Evolutionary conservation across 2,329 filamentous ascomycete genomes (phyloP).

Genomic region (Thelonectria olida): DNA sequence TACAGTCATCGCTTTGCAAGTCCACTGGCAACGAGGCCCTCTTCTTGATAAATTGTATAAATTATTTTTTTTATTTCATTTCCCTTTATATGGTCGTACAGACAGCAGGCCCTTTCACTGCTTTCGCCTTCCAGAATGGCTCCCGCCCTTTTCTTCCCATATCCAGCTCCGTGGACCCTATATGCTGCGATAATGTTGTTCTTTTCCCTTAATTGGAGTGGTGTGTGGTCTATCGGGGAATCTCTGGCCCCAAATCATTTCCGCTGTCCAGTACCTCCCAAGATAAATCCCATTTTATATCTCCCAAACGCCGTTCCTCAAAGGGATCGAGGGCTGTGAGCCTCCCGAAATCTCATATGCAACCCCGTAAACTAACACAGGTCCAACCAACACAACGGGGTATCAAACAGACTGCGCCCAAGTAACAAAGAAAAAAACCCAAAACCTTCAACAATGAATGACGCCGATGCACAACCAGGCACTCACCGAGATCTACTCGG

Average conservation of each 20-base stretch:
- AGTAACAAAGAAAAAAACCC: slow-evolving; percentile 38
- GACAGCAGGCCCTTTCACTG: slow-evolving; percentile 42
- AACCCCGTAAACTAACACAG: slow-evolving; percentile 31
- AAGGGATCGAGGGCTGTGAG: slow-evolving; percentile 28
- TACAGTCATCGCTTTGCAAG: too few relatives aligned
- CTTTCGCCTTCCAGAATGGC: slow-evolving; percentile 29
- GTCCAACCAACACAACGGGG: slow-evolving; percentile 40
- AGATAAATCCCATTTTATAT: slow-evolving; percentile 36
- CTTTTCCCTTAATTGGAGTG: slow-evolving; percentile 52
- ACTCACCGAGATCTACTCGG: slow-evolving; percentile 31
- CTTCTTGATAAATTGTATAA: too few relatives aligned
- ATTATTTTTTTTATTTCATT: slow-evolving; percentile 27
- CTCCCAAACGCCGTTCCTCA: slow-evolving; percentile 41
- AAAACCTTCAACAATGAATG: slow-evolving; percentile 18
- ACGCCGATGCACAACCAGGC: slow-evolving; percentile 1
- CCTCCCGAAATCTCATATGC: slow-evolving; percentile 32
- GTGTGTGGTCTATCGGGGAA: slow-evolving; percentile 58
- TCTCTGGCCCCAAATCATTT: slow-evolving; percentile 37
- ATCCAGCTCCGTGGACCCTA: slow-evolving; percentile 27
- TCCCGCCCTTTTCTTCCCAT: slow-evolving; percentile 18
- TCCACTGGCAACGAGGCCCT: too few relatives aligned
- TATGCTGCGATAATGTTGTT: slow-evolving; percentile 42
- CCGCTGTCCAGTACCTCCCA: slow-evolving; percentile 29
- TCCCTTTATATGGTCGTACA: slow-evolving; percentile 42
- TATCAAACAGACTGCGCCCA: slow-evolving; percentile 43